Percentiles rank a stretch among this genome's conserved stretches.
These are phyloP conservation scores for Mycosarcoma mackinlayi DNA, from an alignment of 1,284 basidiomycete genomes.

Conservation along the genomic window DNA sequence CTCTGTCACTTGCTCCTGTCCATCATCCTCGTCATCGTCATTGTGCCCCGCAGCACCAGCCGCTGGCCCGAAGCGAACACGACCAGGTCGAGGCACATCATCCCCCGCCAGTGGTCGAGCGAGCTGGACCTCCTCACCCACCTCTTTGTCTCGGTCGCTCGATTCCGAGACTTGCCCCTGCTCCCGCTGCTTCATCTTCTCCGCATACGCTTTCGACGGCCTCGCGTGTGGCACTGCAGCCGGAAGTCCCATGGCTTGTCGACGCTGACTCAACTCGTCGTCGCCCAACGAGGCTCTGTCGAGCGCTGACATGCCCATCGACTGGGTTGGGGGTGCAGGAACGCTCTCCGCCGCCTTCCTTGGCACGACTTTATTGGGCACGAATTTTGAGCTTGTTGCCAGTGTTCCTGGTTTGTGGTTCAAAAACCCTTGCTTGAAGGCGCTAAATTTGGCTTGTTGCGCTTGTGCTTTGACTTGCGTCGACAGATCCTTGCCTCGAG, in stretches of 20 bases:
- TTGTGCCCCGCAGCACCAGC: background rate
- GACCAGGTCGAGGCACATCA: slow-evolving; percentile 43
- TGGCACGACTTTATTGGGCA: slow-evolving; percentile 13
- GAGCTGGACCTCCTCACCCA: slow-evolving; percentile 12
- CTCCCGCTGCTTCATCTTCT: slow-evolving; percentile 47
- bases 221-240: slow-evolving; percentile 63
- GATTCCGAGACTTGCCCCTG: slow-evolving; percentile 4
- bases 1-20: slow-evolving; percentile 19
- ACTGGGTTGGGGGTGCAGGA: slow-evolving; percentile 39
- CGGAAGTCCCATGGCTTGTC: slow-evolving; percentile 51
- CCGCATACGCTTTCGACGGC: slow-evolving; percentile 64
- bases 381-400: slow-evolving; percentile 15
- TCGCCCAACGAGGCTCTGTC: slow-evolving; percentile 55
- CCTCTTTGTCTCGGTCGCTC: slow-evolving; percentile 9
- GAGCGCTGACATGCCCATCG: slow-evolving; percentile 60
- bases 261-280: slow-evolving; percentile 35
- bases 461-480: slow-evolving; percentile 15
- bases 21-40: slow-evolving; percentile 16
- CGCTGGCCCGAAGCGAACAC: slow-evolving; percentile 42
- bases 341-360: slow-evolving; percentile 10
- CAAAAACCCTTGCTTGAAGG: slow-evolving; percentile 62
- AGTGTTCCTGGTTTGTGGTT: slow-evolving; percentile 43
- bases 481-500: slow-evolving; percentile 1
- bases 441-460: slow-evolving; percentile 43
- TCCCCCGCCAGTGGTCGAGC: slow-evolving; percentile 35